These are phyloP conservation scores for Fusarium equiseti DNA, from an alignment of 2,329 filamentous ascomycete genomes.

Conservation along the genomic window DNA sequence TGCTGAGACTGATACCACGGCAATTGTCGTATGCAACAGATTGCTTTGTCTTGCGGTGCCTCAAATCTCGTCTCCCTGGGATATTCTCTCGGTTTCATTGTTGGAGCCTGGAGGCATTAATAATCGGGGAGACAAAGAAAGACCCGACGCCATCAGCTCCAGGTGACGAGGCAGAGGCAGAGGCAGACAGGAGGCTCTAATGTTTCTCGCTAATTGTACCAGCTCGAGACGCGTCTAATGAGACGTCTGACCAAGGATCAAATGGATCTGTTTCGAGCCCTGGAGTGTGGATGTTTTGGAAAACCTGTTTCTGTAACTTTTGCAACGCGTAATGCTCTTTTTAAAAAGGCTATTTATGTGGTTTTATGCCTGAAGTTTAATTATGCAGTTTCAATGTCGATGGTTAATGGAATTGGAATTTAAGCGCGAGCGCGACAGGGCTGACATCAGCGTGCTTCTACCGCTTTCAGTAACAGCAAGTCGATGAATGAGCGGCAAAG, in stretches of 20 bases:
- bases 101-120: not conserved
- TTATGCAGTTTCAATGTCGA: conserved; percentile 10
- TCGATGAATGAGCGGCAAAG: conserved; percentile 2
- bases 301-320: conserved; percentile 20
- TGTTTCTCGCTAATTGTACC: conserved; percentile 31
- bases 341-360: not conserved
- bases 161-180: not conserved
- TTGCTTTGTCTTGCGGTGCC: conserved; percentile 2
- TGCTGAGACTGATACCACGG: not conserved
- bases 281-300: conserved; percentile 16
- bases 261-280: conserved; percentile 31
- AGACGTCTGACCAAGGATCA: conserved; percentile 13
- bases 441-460: conserved; percentile 22
- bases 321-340: conserved; percentile 18
- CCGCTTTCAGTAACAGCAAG: conserved; percentile 7
- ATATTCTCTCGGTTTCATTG: not conserved
- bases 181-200: conserved; percentile 8
- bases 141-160: not conserved
- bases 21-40: not conserved
- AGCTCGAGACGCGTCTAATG: conserved; percentile 32
- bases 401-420: not conserved
- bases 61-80: not conserved
- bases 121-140: not conserved
- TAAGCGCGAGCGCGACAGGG: conserved; percentile 31
- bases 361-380: conserved; percentile 27